Evolutionary conservation across 2,329 filamentous ascomycete species (phyloP), one percentile per base, ranked within the genome.

Genomic region (Trichoderma citrinoviride): DNA sequence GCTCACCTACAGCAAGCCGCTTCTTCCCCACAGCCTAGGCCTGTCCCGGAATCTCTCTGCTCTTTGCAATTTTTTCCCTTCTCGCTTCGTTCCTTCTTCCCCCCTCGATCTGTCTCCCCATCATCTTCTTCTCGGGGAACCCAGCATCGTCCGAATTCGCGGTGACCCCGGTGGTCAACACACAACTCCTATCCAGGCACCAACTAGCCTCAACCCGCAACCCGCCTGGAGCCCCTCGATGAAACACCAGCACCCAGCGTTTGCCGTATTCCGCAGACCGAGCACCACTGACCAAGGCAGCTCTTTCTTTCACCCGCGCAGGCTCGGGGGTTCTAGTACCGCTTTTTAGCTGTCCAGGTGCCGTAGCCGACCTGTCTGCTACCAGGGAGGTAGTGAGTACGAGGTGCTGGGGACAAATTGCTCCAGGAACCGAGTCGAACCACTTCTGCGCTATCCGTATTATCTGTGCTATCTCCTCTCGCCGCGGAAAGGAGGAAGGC

Each of bases 211-310:
- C 65, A 64, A 68, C 65, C 67, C 25, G 40, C 65, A 64, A 68
- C 65, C 67, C 25, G 40, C 57, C 52, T 25, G 19, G 29, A 64
- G 37, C 67, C 68, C 68, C 68, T 70, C 69, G 68, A 73, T 73
- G 72, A 71, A 71, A 70, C 70, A 65, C 65, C 64, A 64, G 64
- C 33, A 37, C 12, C 33, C 14, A 65, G 65, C 54, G 65, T 43
- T 47, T 65, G 23, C 64, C 61, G 66, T 67, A 65, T 65, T 57
- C 61, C 63, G 58, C 61, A 67, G 64, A 64, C 64, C 66, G 55
- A 67, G 66, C 62, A 58, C 52, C 66, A 61, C 58, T 46, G 44
- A 25, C 58, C 58, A 53, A 54, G 49, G 47, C 46, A 47, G 40
- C 21, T 62, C n/a, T 43, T 52, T 62, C 25, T 44, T 25, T 44